Conservation (phyloP, 306 rosid genomes). For the Dalbergia oliveri region DNA sequence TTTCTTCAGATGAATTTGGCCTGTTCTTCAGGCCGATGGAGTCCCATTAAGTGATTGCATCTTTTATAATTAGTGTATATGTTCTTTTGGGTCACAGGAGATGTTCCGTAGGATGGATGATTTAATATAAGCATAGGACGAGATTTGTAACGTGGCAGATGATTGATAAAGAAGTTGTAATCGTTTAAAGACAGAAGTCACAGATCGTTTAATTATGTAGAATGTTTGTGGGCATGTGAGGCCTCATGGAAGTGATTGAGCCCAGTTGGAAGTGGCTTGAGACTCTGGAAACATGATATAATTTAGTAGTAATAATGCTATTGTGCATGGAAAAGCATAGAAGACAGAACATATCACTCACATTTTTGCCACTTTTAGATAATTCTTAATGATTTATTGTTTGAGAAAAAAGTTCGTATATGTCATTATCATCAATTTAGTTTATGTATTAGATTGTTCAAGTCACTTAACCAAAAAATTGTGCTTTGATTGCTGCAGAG, state of each 20-base stretch:
- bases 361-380: background rate
- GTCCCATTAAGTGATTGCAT: constrained; percentile 8
- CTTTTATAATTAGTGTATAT: background rate
- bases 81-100: background rate
- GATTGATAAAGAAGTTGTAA: background rate
- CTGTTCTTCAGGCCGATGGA: too few relatives aligned
- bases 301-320: background rate
- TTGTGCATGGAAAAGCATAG: background rate
- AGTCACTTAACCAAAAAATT: constrained; percentile 19
- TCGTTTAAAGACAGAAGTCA: background rate
- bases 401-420: background rate
- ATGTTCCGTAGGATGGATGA: background rate
- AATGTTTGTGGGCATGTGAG: constrained; percentile 9
- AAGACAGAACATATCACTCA: background rate
- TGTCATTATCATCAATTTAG: constrained; percentile 1
- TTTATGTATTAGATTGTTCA: background rate
- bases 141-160: background rate
- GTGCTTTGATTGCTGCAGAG: constrained; percentile 65
- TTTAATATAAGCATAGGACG: background rate
- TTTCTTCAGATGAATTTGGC: constrained; percentile 26
- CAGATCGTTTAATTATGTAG: background rate
- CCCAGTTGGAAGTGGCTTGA: constrained; percentile 4
- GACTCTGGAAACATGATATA: background rate
- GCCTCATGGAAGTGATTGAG: constrained; percentile 3
- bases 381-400: constrained; percentile 15